Percentiles rank a stretch among this genome's conserved stretches.
Evolutionary conservation across 2,329 filamentous ascomycete genomes (phyloP).

Genomic region (Calonectria honghensis): DNA sequence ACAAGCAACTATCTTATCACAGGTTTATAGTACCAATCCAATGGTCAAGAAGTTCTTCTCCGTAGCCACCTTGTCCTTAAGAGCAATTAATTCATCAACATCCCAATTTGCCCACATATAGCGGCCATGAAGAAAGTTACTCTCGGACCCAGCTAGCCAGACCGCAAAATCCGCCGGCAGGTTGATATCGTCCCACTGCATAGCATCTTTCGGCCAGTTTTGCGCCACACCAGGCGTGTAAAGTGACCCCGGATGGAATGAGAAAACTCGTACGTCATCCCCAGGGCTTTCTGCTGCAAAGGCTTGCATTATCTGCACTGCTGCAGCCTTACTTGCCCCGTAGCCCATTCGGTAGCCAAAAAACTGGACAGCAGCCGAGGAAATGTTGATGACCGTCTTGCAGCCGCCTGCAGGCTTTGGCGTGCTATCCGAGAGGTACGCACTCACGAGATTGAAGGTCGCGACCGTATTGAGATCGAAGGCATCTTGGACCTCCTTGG

Average conservation of each 20-base stretch:
- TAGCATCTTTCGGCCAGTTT: conserved; percentile 2
- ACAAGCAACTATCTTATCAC: not conserved
- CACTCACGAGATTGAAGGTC: not conserved
- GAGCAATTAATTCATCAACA: not conserved
- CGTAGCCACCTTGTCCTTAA: not conserved
- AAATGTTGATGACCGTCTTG: conserved; percentile 9
- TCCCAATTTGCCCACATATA: conserved; percentile 14
- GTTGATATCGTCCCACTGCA: conserved; percentile 10
- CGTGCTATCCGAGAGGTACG: not conserved
- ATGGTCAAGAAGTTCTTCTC: conserved; percentile 1
- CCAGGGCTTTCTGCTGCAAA: not conserved
- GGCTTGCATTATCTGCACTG: not conserved
- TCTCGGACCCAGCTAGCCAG: conserved; percentile 1
- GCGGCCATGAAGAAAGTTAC: not conserved
- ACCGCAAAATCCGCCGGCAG: not conserved
- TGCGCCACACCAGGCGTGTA: conserved; percentile 5
- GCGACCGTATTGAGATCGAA: not conserved
- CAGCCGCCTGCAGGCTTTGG: not conserved
- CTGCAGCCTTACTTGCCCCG: not conserved
- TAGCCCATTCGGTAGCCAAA: conserved; percentile 11
- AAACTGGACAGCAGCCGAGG: not conserved
- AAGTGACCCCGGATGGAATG: conserved; percentile 5
- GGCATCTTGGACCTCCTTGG: not conserved
- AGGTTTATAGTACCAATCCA: not conserved
- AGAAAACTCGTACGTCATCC: not conserved